Evolutionary conservation across 176 grass and related monocot genomes (phyloP).

Genomic region (Avena sativa): DNA sequence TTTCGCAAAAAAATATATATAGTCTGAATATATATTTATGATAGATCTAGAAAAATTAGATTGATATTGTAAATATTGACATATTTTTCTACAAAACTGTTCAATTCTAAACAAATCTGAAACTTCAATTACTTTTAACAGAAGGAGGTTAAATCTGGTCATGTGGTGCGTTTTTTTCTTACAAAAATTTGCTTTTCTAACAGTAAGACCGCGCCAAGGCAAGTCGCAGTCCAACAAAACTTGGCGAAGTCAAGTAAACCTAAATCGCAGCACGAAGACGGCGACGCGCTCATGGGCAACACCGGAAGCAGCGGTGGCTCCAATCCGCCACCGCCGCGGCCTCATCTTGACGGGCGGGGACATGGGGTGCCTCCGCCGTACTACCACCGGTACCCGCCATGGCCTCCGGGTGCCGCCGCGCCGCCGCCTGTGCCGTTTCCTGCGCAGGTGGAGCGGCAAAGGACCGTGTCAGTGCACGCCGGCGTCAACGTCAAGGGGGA

Average conservation of each 20-base stretch:
- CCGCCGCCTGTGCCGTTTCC: constrained; percentile 31
- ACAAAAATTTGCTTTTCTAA: not conserved
- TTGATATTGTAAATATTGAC: no score
- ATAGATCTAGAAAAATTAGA: no score
- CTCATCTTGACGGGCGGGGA: constrained; percentile 6
- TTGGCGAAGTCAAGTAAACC: not conserved
- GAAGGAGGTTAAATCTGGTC: no score
- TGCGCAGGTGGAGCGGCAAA: constrained; percentile 50
- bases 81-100: no score
- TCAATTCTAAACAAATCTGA: no score
- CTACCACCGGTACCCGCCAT: constrained; percentile 33
- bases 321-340: constrained; percentile 2
- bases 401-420: constrained; percentile 11
- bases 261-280: constrained; percentile 6
- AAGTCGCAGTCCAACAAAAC: not conserved
- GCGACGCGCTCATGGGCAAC: constrained; percentile 47
- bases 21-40: no score
- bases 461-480: constrained; percentile 49
- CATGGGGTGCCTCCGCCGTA: constrained; percentile 34
- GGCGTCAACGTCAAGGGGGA: constrained; percentile 59
- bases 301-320: constrained; percentile 35
- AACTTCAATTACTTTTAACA: no score
- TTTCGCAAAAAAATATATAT: no score
- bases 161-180: no score
- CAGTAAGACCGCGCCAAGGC: not conserved